These are phyloP conservation scores for Leptodontidium sp. DNA, from an alignment of 2,329 filamentous ascomycete species.

Conservation along the genomic window DNA sequence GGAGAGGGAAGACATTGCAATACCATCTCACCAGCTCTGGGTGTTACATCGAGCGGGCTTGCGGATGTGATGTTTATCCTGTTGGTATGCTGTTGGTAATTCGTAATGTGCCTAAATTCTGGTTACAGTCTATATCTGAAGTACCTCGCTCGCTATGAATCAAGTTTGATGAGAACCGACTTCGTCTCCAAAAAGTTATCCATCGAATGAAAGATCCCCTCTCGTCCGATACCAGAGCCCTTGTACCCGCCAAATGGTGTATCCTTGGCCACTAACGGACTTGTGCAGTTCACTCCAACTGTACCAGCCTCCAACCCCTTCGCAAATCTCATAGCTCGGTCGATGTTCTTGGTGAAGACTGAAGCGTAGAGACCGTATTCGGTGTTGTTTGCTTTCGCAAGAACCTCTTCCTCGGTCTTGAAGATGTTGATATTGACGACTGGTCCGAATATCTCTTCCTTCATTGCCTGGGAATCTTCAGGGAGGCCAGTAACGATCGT, in stretches of 20 bases:
- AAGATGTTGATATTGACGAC: slow-evolving; percentile 64
- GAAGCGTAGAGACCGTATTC: slow-evolving; percentile 68
- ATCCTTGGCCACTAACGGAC: slow-evolving; percentile 34
- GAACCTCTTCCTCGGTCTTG: slow-evolving; percentile 62
- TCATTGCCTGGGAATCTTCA: slow-evolving; percentile 39
- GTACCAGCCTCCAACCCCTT: slow-evolving; percentile 60
- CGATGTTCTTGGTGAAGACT: slow-evolving; percentile 66
- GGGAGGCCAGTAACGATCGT: slow-evolving; percentile 36
- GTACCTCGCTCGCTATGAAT: slow-evolving; percentile 10
- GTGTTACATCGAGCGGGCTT: too few species aligned
- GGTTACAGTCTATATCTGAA: not conserved
- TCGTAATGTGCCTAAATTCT: slow-evolving; percentile 1
- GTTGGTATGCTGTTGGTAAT: not conserved
- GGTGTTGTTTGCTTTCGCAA: slow-evolving; percentile 68
- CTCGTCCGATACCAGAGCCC: slow-evolving; percentile 38
- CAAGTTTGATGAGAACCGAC: slow-evolving; percentile 37
- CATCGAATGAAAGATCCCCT: slow-evolving; percentile 36
- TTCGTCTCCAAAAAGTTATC: slow-evolving; percentile 43
- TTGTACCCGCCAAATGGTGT: slow-evolving; percentile 43
- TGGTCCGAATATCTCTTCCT: slow-evolving; percentile 69
- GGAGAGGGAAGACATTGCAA: not conserved
- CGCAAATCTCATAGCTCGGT: slow-evolving; percentile 54
- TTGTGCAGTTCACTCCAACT: slow-evolving; percentile 47
- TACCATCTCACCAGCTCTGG: not conserved
- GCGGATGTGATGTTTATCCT: not conserved